These are phyloP conservation scores for Lobosporangium transversale DNA, from an alignment of 192 early-diverging fungal genomes.

Conservation along the genomic window DNA sequence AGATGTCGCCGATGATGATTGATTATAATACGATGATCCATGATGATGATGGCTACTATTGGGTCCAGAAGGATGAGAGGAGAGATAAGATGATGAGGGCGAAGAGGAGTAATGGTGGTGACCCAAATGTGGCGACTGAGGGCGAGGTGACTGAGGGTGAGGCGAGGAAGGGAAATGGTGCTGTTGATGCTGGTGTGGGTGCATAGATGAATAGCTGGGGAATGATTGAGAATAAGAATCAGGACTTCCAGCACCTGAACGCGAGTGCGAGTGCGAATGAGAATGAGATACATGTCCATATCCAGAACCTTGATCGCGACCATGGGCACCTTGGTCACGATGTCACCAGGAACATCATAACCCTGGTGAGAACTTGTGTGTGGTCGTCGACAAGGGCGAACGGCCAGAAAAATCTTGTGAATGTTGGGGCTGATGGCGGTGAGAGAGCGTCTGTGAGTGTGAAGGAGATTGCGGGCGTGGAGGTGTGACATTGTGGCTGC, in stretches of 20 bases:
- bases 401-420: slow-evolving; percentile 46
- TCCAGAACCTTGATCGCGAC: slow-evolving; percentile 8
- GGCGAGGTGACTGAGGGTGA: slow-evolving; percentile 24
- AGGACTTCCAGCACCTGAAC: slow-evolving; percentile 14
- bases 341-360: slow-evolving; percentile 11
- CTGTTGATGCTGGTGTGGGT: too few species aligned
- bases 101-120: slow-evolving; percentile 41
- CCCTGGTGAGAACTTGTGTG: slow-evolving; percentile 7
- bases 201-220: slow-evolving; percentile 35
- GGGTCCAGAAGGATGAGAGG: slow-evolving; percentile 11
- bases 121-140: slow-evolving; percentile 14
- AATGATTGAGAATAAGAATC: slow-evolving; percentile 44
- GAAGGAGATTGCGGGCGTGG: too few species aligned
- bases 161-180: slow-evolving; percentile 11
- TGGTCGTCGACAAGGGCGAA: slow-evolving; percentile 38
- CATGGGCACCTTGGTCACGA: slow-evolving; percentile 1
- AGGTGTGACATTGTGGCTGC: slow-evolving; percentile 14
- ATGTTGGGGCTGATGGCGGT: slow-evolving; percentile 40
- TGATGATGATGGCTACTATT: slow-evolving; percentile 11
- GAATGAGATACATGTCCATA: slow-evolving; percentile 14
- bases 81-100: slow-evolving; percentile 28
- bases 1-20: slow-evolving; percentile 10
- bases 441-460: slow-evolving; percentile 8
- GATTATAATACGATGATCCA: slow-evolving; percentile 15
- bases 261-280: slow-evolving; percentile 28